Conservation (phyloP, 345 rosid genomes). For the Gossypium herbaceum region DNA sequence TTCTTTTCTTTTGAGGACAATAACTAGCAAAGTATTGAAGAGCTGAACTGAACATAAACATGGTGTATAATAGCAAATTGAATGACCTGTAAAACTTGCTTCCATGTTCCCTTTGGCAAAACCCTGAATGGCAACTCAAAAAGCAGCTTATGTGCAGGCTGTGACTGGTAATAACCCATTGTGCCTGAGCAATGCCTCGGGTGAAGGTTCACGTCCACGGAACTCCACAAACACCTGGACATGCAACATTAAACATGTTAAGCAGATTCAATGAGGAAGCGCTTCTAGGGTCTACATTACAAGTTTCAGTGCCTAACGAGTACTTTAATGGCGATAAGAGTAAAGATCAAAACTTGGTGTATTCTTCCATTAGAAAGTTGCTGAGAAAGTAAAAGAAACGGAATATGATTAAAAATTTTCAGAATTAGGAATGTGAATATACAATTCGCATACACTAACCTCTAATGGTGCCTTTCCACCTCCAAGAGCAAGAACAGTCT, state of each 20-base stretch:
- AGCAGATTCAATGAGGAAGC: neutral
- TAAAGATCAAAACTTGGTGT: neutral
- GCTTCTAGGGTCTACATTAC: neutral
- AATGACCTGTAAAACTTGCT: neutral
- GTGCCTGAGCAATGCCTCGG: constrained; percentile 80
- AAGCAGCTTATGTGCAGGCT: constrained; percentile 26
- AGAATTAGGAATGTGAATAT: neutral
- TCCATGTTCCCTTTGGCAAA: neutral
- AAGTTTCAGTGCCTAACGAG: neutral
- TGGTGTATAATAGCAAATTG: neutral
- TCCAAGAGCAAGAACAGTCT: constrained; percentile 90
- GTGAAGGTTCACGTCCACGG: constrained; percentile 91
- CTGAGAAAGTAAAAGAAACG: neutral
- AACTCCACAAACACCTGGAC: constrained; percentile 78
- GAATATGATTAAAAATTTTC: neutral
- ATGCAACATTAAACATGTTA: constrained; percentile 13
- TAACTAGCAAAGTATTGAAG: neutral
- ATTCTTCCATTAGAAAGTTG: neutral
- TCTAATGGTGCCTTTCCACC: constrained; percentile 85
- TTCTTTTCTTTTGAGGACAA: neutral
- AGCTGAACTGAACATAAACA: neutral
- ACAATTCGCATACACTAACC: constrained; percentile 35
- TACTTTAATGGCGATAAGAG: neutral
- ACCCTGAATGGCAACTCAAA: neutral
- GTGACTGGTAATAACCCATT: constrained; percentile 57